Percentiles rank a stretch among this genome's conserved stretches.
Evolutionary conservation across 805 yeast genomes (phyloP).

Genomic region (Candida nanaspora): DNA sequence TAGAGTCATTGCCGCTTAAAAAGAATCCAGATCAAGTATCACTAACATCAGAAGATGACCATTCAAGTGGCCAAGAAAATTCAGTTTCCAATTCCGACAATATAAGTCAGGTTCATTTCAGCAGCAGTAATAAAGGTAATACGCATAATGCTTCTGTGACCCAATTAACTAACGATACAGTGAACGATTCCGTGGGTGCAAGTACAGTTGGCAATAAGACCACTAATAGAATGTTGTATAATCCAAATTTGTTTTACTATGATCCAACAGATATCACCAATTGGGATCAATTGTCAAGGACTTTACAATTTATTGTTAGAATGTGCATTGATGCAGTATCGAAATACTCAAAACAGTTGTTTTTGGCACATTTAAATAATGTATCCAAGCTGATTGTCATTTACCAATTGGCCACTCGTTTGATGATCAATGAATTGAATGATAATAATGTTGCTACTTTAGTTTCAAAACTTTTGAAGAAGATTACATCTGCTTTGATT

Average conservation of each 20-base stretch:
- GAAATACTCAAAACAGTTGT: conserved; percentile 43
- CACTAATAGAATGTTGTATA: conserved; percentile 10
- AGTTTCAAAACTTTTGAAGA: conserved; percentile 42
- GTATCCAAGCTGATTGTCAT: conserved; percentile 46
- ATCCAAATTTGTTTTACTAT: conserved; percentile 43
- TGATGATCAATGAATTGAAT: conserved; percentile 44
- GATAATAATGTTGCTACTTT: conserved; percentile 38
- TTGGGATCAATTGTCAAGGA: conserved; percentile 52
- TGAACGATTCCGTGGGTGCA: not conserved
- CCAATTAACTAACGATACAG: not conserved
- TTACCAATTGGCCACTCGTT: conserved; percentile 47
- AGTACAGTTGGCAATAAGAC: too few relatives aligned
- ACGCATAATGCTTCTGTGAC: not conserved
- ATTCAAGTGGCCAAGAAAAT: not conserved
- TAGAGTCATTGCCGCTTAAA: conserved; percentile 6
- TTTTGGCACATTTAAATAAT: conserved; percentile 44
- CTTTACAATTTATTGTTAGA: conserved; percentile 40
- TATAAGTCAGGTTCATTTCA: not conserved
- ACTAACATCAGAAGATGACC: not conserved
- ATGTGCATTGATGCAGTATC: conserved; percentile 43
- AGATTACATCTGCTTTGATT: conserved; percentile 47
- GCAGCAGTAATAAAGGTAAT: not conserved
- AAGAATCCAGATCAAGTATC: conserved; percentile 2
- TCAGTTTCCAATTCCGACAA: not conserved
- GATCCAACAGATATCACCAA: conserved; percentile 51